Evolutionary conservation across 495 filamentous ascomycete species (phyloP).

Genomic region (Aspergillus funiculosus): DNA sequence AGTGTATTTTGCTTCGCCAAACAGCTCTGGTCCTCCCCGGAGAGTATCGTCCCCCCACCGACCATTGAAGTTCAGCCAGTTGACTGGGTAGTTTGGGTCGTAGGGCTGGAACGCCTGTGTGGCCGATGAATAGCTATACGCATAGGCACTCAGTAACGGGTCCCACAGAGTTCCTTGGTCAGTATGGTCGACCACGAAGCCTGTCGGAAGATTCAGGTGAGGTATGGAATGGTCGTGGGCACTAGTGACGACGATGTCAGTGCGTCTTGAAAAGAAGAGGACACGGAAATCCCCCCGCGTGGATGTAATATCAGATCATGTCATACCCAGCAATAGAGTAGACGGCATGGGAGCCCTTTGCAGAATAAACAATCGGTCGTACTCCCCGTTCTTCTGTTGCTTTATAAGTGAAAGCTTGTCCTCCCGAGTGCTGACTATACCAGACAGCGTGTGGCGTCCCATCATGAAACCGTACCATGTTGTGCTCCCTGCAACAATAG

Average conservation of each 20-base stretch:
- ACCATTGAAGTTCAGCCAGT: constrained; percentile 50
- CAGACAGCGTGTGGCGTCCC: constrained; percentile 53
- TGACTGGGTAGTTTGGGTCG: constrained; percentile 34
- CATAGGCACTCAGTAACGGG: constrained; percentile 44
- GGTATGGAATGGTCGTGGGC: constrained; percentile 59
- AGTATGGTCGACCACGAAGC: constrained; percentile 58
- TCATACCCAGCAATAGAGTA: constrained; percentile 48
- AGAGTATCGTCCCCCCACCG: constrained; percentile 56
- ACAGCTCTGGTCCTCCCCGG: constrained; percentile 44
- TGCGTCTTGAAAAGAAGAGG: neutral
- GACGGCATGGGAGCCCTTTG: constrained; percentile 53
- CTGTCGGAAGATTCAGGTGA: constrained; percentile 54
- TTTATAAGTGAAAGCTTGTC: constrained; percentile 57
- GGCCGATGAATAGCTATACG: constrained; percentile 42
- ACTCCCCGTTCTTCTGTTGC: constrained; percentile 48
- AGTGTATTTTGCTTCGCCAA: constrained; percentile 44
- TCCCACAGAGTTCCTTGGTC: constrained; percentile 53
- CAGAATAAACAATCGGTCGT: constrained; percentile 50
- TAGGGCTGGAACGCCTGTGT: constrained; percentile 40
- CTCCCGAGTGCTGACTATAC: constrained; percentile 58
- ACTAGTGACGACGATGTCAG: constrained; percentile 17
- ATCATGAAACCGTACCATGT: constrained; percentile 60
- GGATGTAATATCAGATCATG: too few species aligned
- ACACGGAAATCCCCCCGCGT: neutral
- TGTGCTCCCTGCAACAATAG: constrained; percentile 51